A percentile compares a stretch with the other conserved stretches of the same genome.
These are phyloP conservation scores for Cladosporium velox DNA, from an alignment of 2,329 filamentous ascomycete species.

Conservation along the genomic window DNA sequence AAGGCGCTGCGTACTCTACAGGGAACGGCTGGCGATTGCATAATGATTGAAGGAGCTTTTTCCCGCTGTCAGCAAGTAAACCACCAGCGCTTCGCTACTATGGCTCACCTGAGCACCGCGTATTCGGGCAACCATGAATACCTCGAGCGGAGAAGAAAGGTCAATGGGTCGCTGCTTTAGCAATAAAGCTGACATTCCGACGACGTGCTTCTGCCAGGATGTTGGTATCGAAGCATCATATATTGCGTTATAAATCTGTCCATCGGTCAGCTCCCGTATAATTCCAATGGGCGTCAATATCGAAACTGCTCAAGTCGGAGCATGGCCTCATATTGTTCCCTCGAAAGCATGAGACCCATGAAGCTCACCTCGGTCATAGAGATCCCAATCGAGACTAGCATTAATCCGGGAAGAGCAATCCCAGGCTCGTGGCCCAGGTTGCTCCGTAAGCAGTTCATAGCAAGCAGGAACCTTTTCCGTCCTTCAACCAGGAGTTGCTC, in stretches of 20 bases:
- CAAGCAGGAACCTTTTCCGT: conserved; percentile 3
- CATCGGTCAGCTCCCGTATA: background rate
- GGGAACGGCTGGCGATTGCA: conserved; percentile 12
- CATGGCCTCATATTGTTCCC: background rate
- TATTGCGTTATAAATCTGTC: conserved; percentile 13
- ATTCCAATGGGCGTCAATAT: no score
- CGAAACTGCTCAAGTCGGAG: background rate
- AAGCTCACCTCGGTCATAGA: conserved; percentile 11
- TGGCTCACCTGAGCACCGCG: conserved; percentile 10
- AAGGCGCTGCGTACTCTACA: conserved; percentile 1
- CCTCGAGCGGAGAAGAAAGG: background rate
- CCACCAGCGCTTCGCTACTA: background rate
- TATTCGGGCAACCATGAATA: conserved; percentile 2
- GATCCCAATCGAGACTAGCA: conserved; percentile 10
- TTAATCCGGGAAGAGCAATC: background rate
- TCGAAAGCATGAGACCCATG: background rate
- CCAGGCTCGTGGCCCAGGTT: background rate
- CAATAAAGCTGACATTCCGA: conserved; percentile 15
- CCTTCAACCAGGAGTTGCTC: conserved; percentile 1
- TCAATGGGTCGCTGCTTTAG: background rate
- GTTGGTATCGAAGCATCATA: background rate
- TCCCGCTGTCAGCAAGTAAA: background rate
- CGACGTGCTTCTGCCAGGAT: conserved; percentile 12
- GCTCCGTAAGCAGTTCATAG: conserved; percentile 9
- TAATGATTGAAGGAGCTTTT: conserved; percentile 11